Evolutionary conservation across 805 yeast species (phyloP), one percentile per base, ranked within the genome.

Genomic region (Candida vaughaniae): DNA sequence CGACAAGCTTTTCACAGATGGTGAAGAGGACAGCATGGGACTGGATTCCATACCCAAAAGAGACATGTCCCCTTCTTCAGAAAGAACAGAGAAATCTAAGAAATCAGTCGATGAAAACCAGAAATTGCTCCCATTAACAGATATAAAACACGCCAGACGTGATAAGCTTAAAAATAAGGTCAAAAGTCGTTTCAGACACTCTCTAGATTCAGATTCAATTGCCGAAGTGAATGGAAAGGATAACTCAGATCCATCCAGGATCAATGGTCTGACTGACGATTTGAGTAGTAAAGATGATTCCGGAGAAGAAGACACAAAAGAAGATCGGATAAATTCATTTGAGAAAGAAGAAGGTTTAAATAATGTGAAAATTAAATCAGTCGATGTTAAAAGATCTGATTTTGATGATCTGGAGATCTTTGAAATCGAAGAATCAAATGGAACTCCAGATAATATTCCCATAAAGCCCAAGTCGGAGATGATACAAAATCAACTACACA

Each of bases 1-100:
- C 32, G 72, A 66, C 39, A 54, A 47, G 36, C 39, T 64, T 6
- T 65, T 64, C 48, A 45, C 35, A 27, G 57, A 48, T n/a, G 10
- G 6, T 20, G 53, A 48, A 14, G 53, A 44, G 12, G 31, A 20
- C 11, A n/a, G n/a, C n/a, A n/a, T n/a, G n/a, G n/a, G 16, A 22
- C 16, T 20, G 4, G 16, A 33, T 16, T n/a, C 22, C 5, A n/a
- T n/a, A n/a, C n/a, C n/a, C n/a, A n/a, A n/a, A n/a, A n/a, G 31
- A 6, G 17, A 19, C 14, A 29, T 20, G 11, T 22, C 41, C n/a
- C 25, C 20, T 12, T 19, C 23, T 22, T 22, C 34, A 8, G 26
- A 33, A 7, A 35, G 26, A 33, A 25, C 29, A 23, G 30, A 31
- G 22, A 35, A 42, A 14, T 23, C 32, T 17, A 7, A n/a, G n/a